Conservation (phyloP, 495 filamentous ascomycete genomes). For the Lasiosphaeris hirsuta region DNA sequence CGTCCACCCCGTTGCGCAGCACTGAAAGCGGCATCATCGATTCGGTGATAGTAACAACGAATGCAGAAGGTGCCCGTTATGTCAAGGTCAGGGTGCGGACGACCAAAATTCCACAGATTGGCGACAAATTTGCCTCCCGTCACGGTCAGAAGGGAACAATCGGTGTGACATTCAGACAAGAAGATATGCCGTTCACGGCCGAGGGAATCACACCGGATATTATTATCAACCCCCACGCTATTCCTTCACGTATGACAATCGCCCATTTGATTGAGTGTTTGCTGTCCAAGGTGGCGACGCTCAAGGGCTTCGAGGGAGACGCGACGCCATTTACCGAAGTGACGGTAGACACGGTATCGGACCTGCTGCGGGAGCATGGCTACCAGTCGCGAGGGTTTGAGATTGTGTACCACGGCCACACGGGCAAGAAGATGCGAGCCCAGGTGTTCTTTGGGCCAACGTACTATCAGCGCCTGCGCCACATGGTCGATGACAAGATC, state of each 20-base stretch:
- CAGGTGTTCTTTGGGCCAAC: slow-evolving; percentile 97
- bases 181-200: slow-evolving; percentile 97
- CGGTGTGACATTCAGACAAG: slow-evolving; percentile 93
- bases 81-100: slow-evolving; percentile 97
- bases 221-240: slow-evolving; percentile 99
- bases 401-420: slow-evolving; percentile 98
- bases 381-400: slow-evolving; percentile 98
- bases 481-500: slow-evolving; percentile 99
- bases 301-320: slow-evolving; percentile 91
- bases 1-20: slow-evolving; percentile 87
- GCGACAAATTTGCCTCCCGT: slow-evolving; percentile 98
- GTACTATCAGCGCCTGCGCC: slow-evolving; percentile 96
- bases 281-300: slow-evolving; percentile 86
- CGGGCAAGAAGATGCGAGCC: slow-evolving; percentile 83
- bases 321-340: slow-evolving; percentile 98
- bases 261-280: slow-evolving; percentile 99
- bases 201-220: slow-evolving; percentile 91
- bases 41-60: slow-evolving; percentile 87
- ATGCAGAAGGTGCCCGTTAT: slow-evolving; percentile 83
- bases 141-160: slow-evolving; percentile 99
- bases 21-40: slow-evolving; percentile 97
- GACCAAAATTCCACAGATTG: slow-evolving; percentile 97
- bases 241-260: slow-evolving; percentile 99
- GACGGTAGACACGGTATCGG: slow-evolving; percentile 90
- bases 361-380: slow-evolving; percentile 81